Conservation (phyloP, 1,284 basidiomycete species). For the Sphaerobolus stellatus region DNA sequence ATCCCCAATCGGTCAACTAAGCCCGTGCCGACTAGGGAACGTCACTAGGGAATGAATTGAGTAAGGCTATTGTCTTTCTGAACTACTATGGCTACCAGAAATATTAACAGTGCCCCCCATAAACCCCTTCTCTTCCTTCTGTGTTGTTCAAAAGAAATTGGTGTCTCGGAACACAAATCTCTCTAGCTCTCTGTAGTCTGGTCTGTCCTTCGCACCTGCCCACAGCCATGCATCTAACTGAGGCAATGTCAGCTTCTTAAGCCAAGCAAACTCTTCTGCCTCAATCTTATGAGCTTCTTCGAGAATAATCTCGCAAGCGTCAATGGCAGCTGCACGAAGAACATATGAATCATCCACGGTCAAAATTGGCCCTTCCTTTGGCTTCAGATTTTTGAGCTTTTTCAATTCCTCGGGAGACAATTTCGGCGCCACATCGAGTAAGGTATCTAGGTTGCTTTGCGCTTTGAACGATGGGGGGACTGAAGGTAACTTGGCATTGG, state of each 20-base stretch:
- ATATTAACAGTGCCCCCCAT: too few relatives aligned
- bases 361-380: constrained; percentile 63
- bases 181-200: constrained; percentile 61
- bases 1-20: too few relatives aligned
- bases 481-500: constrained; percentile 40
- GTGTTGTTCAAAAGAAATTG: constrained; percentile 53
- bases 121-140: too few relatives aligned
- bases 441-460: constrained; percentile 34
- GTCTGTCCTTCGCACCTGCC: constrained; percentile 71
- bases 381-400: constrained; percentile 18
- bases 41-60: too few relatives aligned
- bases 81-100: too few relatives aligned
- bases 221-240: constrained; percentile 75
- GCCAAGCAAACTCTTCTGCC: constrained; percentile 25
- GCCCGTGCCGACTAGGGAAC: too few relatives aligned
- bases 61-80: too few relatives aligned
- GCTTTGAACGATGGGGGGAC: constrained; percentile 42
- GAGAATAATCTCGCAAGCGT: constrained; percentile 71
- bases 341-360: constrained; percentile 63
- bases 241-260: constrained; percentile 56
- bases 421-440: constrained; percentile 37
- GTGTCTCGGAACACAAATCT: constrained; percentile 65
- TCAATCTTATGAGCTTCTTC: constrained; percentile 50
- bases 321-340: constrained; percentile 77
- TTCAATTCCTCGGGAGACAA: constrained; percentile 9